A percentile compares a stretch with the other conserved stretches of the same genome.
phyloP scores from a whole-genome alignment of 495 filamentous ascomycete genomes.

The Aspergillus conjunctus region DNA sequence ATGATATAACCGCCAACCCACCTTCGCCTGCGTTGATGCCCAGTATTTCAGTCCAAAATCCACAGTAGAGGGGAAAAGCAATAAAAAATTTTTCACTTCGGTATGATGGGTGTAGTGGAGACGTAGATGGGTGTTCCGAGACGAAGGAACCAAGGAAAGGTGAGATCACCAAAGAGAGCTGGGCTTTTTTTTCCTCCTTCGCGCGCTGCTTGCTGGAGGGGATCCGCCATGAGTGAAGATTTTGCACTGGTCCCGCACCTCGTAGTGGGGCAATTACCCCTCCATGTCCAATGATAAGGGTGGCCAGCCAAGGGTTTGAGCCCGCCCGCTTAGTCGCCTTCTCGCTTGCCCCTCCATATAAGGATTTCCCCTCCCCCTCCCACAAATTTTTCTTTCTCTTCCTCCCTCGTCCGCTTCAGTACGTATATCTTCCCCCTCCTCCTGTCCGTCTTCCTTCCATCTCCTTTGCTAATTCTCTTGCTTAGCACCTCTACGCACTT shows the following conservation, averaged over 20 bases:
- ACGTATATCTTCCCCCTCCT: slow-evolving; percentile 47
- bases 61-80: slow-evolving; percentile 17
- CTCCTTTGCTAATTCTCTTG: slow-evolving; percentile 40
- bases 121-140: slow-evolving; percentile 18
- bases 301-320: slow-evolving; percentile 41
- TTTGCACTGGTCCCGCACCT: slow-evolving; percentile 38
- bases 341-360: slow-evolving; percentile 59
- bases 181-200: slow-evolving; percentile 13
- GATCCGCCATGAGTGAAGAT: slow-evolving; percentile 37
- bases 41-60: slow-evolving; percentile 34
- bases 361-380: slow-evolving; percentile 52
- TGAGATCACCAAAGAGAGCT: slow-evolving; percentile 4
- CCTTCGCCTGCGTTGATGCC: slow-evolving; percentile 48
- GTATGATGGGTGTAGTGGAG: slow-evolving; percentile 26
- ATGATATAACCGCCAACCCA: slow-evolving; percentile 28
- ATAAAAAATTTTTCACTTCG: slow-evolving; percentile 32
- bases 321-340: slow-evolving; percentile 45
- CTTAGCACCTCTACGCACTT: slow-evolving; percentile 56
- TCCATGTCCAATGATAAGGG: slow-evolving; percentile 35
- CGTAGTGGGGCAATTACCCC: slow-evolving; percentile 30
- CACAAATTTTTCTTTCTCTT: slow-evolving; percentile 46
- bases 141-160: slow-evolving; percentile 36
- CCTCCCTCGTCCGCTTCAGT: slow-evolving; percentile 52
- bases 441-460: slow-evolving; percentile 26
- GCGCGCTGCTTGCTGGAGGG: slow-evolving; percentile 4